Evolutionary conservation across 1,139 yeast genomes (phyloP), one percentile per base, ranked within the genome.

Genomic region (Yueomyces sp.): DNA sequence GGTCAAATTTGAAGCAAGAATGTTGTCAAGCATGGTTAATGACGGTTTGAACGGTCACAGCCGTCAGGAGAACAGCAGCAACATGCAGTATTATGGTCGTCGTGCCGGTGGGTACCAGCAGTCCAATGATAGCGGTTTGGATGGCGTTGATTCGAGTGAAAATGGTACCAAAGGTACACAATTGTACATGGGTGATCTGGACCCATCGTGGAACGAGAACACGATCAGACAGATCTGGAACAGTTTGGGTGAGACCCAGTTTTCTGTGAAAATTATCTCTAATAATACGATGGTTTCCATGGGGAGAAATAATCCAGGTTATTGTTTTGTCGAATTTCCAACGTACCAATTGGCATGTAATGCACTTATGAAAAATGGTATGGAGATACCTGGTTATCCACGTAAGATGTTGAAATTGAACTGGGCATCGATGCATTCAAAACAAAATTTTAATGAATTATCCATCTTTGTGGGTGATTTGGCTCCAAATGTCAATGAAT

Each of bases 381-480:
- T 75, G 47, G 67, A 71, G 44, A 70, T 81, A 40, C 87, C 87
- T 4, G 74, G 75, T 50, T 78, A 78, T 37, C 47, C 53, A 36
- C 73, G 76, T 54, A 76, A 75, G 55, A 68, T 71, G 49, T 76
- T 81, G 58, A 69, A 82, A 51, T 67, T 81, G 44, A 81, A 81
- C 55, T 81, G 91, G 91, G 83, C 84, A 3, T 71, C 81, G 39
- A 79, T 83, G 31, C 27, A 68, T 72, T 42, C 64, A 69, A 28
- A 76, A 26, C 31, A 12, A n/a, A 27, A 35, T 38, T n/a, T 27
- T 12, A 44, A 50, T 6, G 85, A 78, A 52, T 75, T 58, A 51
- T 78, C 87, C 1, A 63, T 81, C 36, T 81, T 81, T 64, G 89
- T 81, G n/a, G 91, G 91, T 37, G 89, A 81, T 59, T 65, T 81